Base-by-base conservation (phyloP, 1,284 basidiomycete species). In the Cryptococcus sp. region DNA sequence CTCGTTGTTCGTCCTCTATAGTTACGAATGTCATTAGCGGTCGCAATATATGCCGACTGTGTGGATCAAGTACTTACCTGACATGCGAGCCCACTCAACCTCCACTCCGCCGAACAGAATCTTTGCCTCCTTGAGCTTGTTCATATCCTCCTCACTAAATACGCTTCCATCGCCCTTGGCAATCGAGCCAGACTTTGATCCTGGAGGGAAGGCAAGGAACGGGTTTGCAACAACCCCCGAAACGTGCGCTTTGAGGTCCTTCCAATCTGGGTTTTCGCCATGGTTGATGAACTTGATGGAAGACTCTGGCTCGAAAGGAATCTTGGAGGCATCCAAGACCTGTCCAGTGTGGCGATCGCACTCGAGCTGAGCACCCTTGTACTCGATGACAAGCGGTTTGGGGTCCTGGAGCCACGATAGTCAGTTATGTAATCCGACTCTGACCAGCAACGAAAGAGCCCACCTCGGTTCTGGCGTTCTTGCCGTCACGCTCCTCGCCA, bases 361-460 rank as follows among this genome's bases (percentile, higher is more conserved):
- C 71, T 85, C 86, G 62, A 95, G 79, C 67, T 84, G 84, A 20
- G 88, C 82, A 66, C 84, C 85, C 23, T 88, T 87, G 60, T 80
- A 82, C 50, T 72, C 69, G 56, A 93, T 82, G 22, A 54, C 62
- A 53, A 71, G 55, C 25, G 66, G 57, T 48, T 57, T 54, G 23
- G 58, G 57, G 50, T 85, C 86, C 40, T 83, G 60, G 58, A 93
- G 83, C 38, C 79, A 5, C 30, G 83, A 3, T 88, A 89, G 3
- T 86, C 86, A 38, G 84, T 82, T 50, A 84, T 52, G 2, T 25
- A 20, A 8, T 25, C 51, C 5, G 27, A 22, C 22, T 38, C 6
- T 38, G 53, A 23, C 53, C n/a, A 19, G 45, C 8, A 23, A 2
- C 13, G 13, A 16, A 23, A 27, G 30, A 17, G 42, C 60, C 81